Base-by-base conservation (phyloP, 116 monocot species). In the Papilionanthe hybrid region DNA sequence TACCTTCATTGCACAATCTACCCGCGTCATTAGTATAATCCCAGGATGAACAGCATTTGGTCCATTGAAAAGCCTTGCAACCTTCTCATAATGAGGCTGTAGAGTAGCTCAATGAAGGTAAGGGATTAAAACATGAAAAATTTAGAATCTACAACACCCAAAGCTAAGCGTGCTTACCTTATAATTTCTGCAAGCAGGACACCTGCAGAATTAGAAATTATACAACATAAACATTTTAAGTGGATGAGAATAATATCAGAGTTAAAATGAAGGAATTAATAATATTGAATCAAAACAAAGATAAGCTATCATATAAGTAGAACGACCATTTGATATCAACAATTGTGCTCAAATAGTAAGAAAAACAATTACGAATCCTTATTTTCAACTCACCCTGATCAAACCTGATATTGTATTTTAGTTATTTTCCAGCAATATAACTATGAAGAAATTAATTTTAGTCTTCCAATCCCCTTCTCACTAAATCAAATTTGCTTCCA, bases 161-260 rank as follows among this genome's bases (percentile, higher is more conserved):
- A 48, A 73, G 55, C 30, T 37, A 79, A 80, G 53, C 41, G 25
- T 11, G 42, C 49, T 19, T 91, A 97, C 97, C 97, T 97, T 97
- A 83, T 97, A 97, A 83, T 94, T 97, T 91, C 97, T 88, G 87
- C 97, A 97, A 80, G 97, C 97, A 81, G 97, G 97, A 79, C 97
- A 97, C 97, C 97, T 97, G 81, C 37, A 18, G 23, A 15, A 56
- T 65, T 69, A 63, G 42, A 20, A 29, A 76, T 43, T 66, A 29
- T 20, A 79, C 22, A 44, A 44, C 44, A 73, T 73, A 9, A 20
- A 7, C 18, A 73, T 73, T 43, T 44, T 45, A 42, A 44, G n/a
- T n/a, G 44, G 22, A 73, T 37, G 73, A 44, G 44, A 43, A 44
- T 43, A 29, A 19, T 73, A 73, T 3, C 18, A 44, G 44, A 15